Percentiles rank a stretch among this genome's conserved stretches.
Conservation (phyloP, 1,139 yeast genomes). For the Candida frijolesensis region DNA sequence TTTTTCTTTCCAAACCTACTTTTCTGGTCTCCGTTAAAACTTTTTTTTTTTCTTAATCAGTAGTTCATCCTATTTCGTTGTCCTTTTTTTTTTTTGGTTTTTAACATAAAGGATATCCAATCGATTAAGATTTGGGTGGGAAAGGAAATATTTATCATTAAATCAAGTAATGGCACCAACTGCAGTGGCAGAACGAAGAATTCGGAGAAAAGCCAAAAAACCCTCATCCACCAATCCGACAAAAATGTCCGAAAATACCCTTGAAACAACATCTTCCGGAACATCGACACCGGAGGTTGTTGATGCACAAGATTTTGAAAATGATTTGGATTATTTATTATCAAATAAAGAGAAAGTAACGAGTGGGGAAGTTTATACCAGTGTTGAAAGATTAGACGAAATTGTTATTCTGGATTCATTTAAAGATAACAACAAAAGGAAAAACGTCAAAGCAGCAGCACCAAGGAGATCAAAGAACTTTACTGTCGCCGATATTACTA, state of each 20-base stretch:
- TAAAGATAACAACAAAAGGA: constrained; percentile 2
- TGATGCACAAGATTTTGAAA: constrained; percentile 16
- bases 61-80: no score
- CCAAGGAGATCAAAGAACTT: constrained; percentile 8
- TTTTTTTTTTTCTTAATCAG: no score
- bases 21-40: no score
- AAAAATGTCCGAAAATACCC: neutral
- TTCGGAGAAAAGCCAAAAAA: constrained; percentile 9
- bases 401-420: constrained; percentile 8
- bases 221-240: no score
- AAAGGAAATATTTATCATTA: no score
- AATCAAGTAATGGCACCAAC: neutral
- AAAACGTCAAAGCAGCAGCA: neutral
- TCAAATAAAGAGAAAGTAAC: constrained; percentile 10
- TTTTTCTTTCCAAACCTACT: no score
- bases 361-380: neutral
- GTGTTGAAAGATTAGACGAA: constrained; percentile 6
- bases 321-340: constrained; percentile 21
- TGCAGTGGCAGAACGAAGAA: constrained; percentile 6
- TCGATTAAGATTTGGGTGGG: no score
- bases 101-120: no score
- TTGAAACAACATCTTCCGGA: constrained; percentile 7
- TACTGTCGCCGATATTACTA: constrained; percentile 25
- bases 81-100: no score
- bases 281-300: constrained; percentile 10